Evolutionary conservation across 2,329 filamentous ascomycete species (phyloP), one percentile per base, ranked within the genome.

Genomic region (Cytospora mali): DNA sequence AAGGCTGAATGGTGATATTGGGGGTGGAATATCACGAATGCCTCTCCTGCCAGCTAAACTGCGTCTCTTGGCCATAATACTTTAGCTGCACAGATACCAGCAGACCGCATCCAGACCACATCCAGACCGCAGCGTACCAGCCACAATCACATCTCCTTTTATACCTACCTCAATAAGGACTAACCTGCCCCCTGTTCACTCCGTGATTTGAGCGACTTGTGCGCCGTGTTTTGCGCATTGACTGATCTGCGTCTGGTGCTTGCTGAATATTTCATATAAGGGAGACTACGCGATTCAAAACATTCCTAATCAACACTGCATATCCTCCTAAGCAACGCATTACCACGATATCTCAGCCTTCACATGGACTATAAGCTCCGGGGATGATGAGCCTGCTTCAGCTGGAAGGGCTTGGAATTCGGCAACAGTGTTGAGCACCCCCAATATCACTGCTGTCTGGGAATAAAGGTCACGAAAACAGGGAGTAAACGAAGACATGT

Each of bases 231-330:
- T n/a, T 46, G 39, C 18, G n/a, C n/a, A 18, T 21, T 46, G 42
- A 23, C 42, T 23, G 42, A 3, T 4, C n/a, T 23, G n/a, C 42
- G 4, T 46, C n/a, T 10, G 10, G n/a, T 46, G 42, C 42, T 23
- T 46, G n/a, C 11, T 46, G 42, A 9, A 18, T 10, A 18, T 13
- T 10, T 46, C n/a, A 21, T 46, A 52, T 50, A 33, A 54, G 28
- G 35, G 27, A n/a, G 28, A 51, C 50, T 54, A 48, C 50, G 50
- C 28, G 50, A 42, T 18, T 54, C 57, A 42, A 33, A 48, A 18
- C 14, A 54, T 16, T 27, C 14, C 35, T 9, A 27, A 27, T 23
- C 33, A 31, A 48, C 13, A 31, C 11, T 9, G 6, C 49, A 23
- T 46, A 18, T 1, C n/a, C 13, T 46, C 28, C 3, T 14, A 5